phyloP scores from a whole-genome alignment of 2,329 filamentous ascomycete genomes.

The Aspergillus ochraceus region DNA sequence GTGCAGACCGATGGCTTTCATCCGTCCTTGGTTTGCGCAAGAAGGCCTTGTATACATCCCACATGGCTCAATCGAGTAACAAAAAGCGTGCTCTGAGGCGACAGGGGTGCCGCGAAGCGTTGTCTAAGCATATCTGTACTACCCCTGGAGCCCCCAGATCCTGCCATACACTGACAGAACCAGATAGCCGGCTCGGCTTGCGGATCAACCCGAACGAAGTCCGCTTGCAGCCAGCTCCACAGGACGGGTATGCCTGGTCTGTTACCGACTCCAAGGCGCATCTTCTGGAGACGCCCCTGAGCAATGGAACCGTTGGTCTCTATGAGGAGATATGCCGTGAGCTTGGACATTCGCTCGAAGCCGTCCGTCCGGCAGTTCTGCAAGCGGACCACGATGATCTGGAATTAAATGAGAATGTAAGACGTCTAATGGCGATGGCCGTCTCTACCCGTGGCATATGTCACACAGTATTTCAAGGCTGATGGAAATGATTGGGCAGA shows the following conservation, averaged over 20 bases:
- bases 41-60: background rate
- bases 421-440: background rate
- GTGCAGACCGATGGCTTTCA: too few species aligned
- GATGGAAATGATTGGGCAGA: background rate
- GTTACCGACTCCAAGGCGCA: background rate
- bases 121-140: background rate
- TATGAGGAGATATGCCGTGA: background rate
- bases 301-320: background rate
- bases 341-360: background rate
- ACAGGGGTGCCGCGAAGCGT: background rate
- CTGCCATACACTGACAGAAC: background rate
- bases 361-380: background rate
- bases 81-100: background rate
- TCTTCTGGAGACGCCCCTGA: background rate
- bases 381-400: background rate
- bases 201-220: background rate
- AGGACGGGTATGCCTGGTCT: background rate
- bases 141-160: background rate
- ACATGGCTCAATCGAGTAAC: slow-evolving; percentile 1
- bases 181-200: background rate
- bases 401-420: background rate
- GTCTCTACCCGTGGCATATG: background rate
- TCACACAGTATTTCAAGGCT: background rate
- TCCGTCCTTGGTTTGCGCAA: too few species aligned
- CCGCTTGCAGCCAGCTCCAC: background rate